These are phyloP conservation scores for Leptographium wingfieldii DNA, from an alignment of 2,329 filamentous ascomycete species.

Conservation along the genomic window DNA sequence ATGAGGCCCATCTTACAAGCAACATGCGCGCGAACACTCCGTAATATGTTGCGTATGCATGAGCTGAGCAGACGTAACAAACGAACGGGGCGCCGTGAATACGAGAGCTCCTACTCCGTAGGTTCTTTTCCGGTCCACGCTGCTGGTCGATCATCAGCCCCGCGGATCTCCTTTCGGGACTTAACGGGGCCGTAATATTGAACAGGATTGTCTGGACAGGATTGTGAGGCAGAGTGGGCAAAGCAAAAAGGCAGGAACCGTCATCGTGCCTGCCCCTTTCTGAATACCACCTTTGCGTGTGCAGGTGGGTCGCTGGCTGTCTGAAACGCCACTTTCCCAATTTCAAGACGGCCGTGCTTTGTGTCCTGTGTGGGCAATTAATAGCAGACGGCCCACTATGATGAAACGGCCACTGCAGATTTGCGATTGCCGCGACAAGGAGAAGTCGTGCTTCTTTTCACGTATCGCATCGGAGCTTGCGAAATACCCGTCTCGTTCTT, in stretches of 20 bases:
- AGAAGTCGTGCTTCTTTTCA: too few species aligned
- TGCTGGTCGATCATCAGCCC: not conserved
- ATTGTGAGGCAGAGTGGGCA: not conserved
- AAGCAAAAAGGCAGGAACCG: not conserved
- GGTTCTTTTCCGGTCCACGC: not conserved
- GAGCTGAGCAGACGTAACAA: too few species aligned
- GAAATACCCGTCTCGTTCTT: too few species aligned
- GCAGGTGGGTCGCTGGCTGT: not conserved
- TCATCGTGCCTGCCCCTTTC: not conserved
- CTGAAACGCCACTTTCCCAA: not conserved
- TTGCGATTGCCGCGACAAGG: too few species aligned
- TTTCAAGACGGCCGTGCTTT: not conserved
- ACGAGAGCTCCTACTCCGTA: too few species aligned
- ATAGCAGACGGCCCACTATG: not conserved
- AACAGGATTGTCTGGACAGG: not conserved
- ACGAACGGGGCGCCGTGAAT: too few species aligned
- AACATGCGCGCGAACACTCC: not conserved
- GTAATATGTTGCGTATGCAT: too few species aligned
- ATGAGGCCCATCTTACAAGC: not conserved
- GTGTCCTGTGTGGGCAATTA: not conserved
- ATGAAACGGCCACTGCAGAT: not conserved
- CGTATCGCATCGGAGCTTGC: too few species aligned
- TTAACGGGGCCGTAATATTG: not conserved
- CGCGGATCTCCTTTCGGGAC: not conserved
- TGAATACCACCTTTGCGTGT: not conserved